Evolutionary conservation across 2,329 filamentous ascomycete species (phyloP).

Genomic region (Pseudogymnoascus sp.): DNA sequence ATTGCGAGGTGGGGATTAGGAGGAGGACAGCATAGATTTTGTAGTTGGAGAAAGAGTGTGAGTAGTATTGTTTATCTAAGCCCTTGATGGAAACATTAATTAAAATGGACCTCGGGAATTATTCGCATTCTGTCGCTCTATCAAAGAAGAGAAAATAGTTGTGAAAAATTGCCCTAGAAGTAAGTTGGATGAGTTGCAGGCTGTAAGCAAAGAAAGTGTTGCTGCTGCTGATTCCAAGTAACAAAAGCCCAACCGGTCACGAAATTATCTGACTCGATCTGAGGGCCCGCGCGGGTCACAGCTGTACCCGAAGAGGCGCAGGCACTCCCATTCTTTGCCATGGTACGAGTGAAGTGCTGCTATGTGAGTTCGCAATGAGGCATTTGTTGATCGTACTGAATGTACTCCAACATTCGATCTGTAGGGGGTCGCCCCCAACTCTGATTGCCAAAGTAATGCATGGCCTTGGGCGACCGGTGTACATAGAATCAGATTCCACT

Average conservation of each 20-base stretch:
- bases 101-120: not conserved
- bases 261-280: slow-evolving; percentile 2
- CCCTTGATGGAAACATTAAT: no score
- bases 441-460: slow-evolving; percentile 4
- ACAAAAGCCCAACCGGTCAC: not conserved
- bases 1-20: slow-evolving; percentile 47
- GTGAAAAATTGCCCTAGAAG: no score
- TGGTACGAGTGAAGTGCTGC: not conserved
- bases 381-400: not conserved
- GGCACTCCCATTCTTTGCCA: slow-evolving; percentile 2
- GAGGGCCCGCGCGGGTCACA: not conserved
- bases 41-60: not conserved
- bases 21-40: not conserved
- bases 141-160: no score
- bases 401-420: not conserved
- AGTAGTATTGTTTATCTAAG: not conserved
- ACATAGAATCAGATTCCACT: no score
- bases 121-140: no score
- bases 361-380: not conserved
- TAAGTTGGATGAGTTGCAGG: no score
- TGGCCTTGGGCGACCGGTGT: not conserved
- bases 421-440: slow-evolving; percentile 4
- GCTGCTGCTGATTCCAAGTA: no score
- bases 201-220: no score
- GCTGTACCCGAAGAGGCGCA: not conserved